These are phyloP conservation scores for Talaromyces sp. DNA, from an alignment of 2,329 filamentous ascomycete genomes.

Conservation along the genomic window DNA sequence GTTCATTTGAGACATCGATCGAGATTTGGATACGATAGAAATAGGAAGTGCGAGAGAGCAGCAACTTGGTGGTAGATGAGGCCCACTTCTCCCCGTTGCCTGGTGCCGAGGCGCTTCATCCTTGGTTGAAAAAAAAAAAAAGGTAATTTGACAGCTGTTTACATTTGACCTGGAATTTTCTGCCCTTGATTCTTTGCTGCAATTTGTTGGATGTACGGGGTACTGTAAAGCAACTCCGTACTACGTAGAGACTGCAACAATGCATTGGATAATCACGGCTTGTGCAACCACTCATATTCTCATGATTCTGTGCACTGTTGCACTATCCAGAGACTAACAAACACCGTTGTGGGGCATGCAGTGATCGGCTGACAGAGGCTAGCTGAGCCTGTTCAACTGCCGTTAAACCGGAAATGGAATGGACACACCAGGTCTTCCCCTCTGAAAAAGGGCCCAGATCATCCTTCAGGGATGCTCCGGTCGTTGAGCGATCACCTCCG, in stretches of 20 bases:
- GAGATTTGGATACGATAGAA: neutral
- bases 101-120: neutral
- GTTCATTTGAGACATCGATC: neutral
- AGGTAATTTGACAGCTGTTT: neutral
- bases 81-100: neutral
- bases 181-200: neutral
- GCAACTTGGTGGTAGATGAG: neutral
- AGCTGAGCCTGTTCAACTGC: slow-evolving; percentile 7
- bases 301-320: neutral
- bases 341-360: slow-evolving; percentile 4
- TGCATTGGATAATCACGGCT: neutral
- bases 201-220: neutral
- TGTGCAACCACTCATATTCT: neutral
- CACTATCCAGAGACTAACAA: neutral
- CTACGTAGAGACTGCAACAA: neutral
- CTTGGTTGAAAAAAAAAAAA: neutral
- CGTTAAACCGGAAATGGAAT: neutral
- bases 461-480: neutral
- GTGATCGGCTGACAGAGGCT: slow-evolving; percentile 11
- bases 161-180: neutral
- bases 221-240: neutral
- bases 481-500: slow-evolving; percentile 10
- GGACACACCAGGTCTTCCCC: neutral
- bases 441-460: slow-evolving; percentile 11
- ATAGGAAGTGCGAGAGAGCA: neutral